Base-by-base conservation (phyloP, 108 stramenopile genomes). In the Mediolabrus comicus region DNA sequence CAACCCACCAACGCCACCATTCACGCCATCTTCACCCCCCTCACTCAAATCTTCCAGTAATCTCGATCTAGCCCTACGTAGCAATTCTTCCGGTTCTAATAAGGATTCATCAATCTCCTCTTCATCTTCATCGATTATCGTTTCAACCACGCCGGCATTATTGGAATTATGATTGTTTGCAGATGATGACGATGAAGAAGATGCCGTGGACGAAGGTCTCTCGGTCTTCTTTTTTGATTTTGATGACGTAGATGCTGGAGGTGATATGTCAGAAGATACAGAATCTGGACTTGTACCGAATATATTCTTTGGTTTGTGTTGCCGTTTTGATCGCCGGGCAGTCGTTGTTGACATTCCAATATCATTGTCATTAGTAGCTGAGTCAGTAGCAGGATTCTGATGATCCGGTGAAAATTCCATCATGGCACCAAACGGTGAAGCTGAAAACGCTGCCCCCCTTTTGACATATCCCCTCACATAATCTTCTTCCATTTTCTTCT, bases 21-120 rank as follows among this genome's bases (percentile, higher is more conserved):
- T 49, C 46, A 49, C 17, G 22, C 39, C 51, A 27, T 33, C 59
- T 51, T 34, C 43, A 59, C 54, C 33, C 5, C 81, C 83, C 46
- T 90, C 80, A 63, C 87, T 89, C 56, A 94, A 64, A 75, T 94
- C 93, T 65, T 94, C 93, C 64, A 94, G 65, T 26, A 94, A 53
- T 56, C 87, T 78, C 13, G 88, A 84, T 30, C 92, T 68, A 27
- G 92, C 92, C 41, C 88, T 72, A 32, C 85, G 81, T 4, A 94
- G 72, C 41, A 94, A 57, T 35, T 92, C 87, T 9, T 85, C 87
- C 26, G 88, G 90, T 33, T 80, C 70, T 38, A 92, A 61, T 39
- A 72, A 65, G 7, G 59, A 80, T 67, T 88, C 86, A 36, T 87
- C 86, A 3, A 75, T 77, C 5, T 87, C 86, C 17, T 77, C 71